These are phyloP conservation scores for Paxillus rubicundulus DNA, from an alignment of 768 basidiomycete species.

Conservation along the genomic window DNA sequence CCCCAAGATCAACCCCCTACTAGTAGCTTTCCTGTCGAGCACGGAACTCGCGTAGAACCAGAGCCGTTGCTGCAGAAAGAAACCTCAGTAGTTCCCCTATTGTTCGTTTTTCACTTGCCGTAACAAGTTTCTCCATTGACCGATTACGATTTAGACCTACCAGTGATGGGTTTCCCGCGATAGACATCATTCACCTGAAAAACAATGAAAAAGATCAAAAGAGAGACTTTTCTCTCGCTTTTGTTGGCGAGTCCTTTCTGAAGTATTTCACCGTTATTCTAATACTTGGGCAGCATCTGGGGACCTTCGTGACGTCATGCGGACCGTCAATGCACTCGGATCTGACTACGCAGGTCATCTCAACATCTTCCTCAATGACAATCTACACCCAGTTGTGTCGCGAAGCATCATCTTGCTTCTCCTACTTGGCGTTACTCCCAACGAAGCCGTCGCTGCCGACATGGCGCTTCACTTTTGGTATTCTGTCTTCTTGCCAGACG, in stretches of 20 bases:
- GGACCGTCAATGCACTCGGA: constrained; percentile 42
- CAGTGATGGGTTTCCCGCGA: constrained; percentile 27
- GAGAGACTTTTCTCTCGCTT: constrained; percentile 22
- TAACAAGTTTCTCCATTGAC: background rate
- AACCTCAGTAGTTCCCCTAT: constrained; percentile 10
- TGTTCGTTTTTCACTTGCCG: constrained; percentile 21
- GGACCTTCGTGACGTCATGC: constrained; percentile 43
- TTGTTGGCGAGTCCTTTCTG: constrained; percentile 13
- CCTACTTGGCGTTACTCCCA: constrained; percentile 34
- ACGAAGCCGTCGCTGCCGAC: constrained; percentile 37
- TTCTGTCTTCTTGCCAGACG: constrained; percentile 38
- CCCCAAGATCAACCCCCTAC: constrained; percentile 3
- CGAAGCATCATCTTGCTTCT: constrained; percentile 43
- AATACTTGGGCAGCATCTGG: constrained; percentile 35
- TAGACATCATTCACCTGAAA: constrained; percentile 27
- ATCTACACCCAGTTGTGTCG: constrained; percentile 22
- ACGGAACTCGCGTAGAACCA: background rate
- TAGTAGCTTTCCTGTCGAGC: background rate
- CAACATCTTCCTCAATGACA: constrained; percentile 43
- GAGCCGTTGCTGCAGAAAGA: too few relatives aligned
- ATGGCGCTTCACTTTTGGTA: constrained; percentile 48
- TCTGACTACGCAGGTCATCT: constrained; percentile 38
- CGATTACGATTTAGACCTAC: constrained; percentile 8
- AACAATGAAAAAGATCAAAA: constrained; percentile 19
- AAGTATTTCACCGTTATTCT: background rate